Conservation (phyloP, 2,329 filamentous ascomycete genomes). For the Aspergillus quadrilineatus region DNA sequence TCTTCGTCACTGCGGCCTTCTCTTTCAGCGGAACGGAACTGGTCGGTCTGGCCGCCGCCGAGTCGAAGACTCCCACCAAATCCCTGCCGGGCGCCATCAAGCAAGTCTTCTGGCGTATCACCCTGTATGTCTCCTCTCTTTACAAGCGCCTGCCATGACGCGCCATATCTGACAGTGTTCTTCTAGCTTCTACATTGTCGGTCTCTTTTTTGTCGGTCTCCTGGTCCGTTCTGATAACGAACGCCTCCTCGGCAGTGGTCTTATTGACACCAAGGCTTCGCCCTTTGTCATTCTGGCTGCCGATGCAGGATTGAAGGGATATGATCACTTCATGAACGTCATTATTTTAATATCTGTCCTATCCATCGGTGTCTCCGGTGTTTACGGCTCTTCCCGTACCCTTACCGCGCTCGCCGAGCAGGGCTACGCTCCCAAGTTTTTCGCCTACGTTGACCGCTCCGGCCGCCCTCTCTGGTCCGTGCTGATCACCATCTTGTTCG, state of each 20-base stretch:
- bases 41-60: conserved; percentile 72
- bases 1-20: conserved; percentile 44
- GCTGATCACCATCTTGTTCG: conserved; percentile 40
- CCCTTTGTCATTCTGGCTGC: conserved; percentile 68
- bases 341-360: conserved; percentile 63
- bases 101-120: conserved; percentile 54
- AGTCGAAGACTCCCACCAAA: conserved; percentile 68
- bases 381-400: conserved; percentile 59
- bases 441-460: conserved; percentile 47
- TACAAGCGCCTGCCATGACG: background rate
- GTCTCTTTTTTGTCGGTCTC: conserved; percentile 47
- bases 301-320: conserved; percentile 58
- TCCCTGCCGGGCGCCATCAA: conserved; percentile 61
- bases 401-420: conserved; percentile 54
- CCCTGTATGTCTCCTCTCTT: conserved; percentile 25
- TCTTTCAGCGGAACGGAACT: conserved; percentile 63
- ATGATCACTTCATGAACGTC: conserved; percentile 67
- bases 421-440: conserved; percentile 46
- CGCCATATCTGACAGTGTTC: background rate
- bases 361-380: conserved; percentile 59
- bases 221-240: conserved; percentile 43
- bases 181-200: conserved; percentile 47
- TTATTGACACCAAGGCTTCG: conserved; percentile 49
- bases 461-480: conserved; percentile 48
- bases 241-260: conserved; percentile 42